Base-by-base conservation (phyloP, 805 yeast genomes). In the Saccharomycopsis babjevae region DNA sequence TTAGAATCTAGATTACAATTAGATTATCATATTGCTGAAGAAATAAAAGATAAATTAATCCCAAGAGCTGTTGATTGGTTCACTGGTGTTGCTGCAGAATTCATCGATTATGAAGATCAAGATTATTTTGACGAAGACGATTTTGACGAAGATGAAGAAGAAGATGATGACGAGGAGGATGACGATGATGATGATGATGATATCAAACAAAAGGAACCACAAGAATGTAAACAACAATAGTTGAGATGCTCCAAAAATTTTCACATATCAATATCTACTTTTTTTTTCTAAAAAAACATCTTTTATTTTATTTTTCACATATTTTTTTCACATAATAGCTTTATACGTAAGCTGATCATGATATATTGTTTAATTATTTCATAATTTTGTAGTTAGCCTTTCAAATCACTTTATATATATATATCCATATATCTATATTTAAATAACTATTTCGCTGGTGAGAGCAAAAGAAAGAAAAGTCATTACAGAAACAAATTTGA, bases 41-140 rank as follows among this genome's bases (percentile, higher is more conserved):
- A 92, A 70, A 83, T 94, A 72, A 94, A 94, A 78, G 98, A 94
- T 74, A 88, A 94, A 74, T 81, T 94, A 71, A 86, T 94, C 65
- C 97, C 98, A 65, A 85, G 97, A 71, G 98, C 98, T 58, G 82
- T 94, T 69, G 98, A 93, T 73, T 94, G 99, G 98, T 94, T 91
- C 74, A 93, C 99, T 10, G 99, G 99, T 56, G 90, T 90, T 66
- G 99, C 99, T 28, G 80, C 93, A 62, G 96, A 88, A 61, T 88
- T 82, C 70, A 57, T 61, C 39, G 65, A 59, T 18, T 63, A 61
- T 40, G 65, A 63, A 30, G 64, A 63, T 36, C 34, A 32, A 20
- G 86, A 82, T 66, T 83, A 77, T 57, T 78, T 75, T 64, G 81
- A 80, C 39, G 89, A 80, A 18, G 85, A 81, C 15, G 90, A 80